Evolutionary conservation across 2,329 filamentous ascomycete species (phyloP).

Genomic region (Rutstroemia sp.): DNA sequence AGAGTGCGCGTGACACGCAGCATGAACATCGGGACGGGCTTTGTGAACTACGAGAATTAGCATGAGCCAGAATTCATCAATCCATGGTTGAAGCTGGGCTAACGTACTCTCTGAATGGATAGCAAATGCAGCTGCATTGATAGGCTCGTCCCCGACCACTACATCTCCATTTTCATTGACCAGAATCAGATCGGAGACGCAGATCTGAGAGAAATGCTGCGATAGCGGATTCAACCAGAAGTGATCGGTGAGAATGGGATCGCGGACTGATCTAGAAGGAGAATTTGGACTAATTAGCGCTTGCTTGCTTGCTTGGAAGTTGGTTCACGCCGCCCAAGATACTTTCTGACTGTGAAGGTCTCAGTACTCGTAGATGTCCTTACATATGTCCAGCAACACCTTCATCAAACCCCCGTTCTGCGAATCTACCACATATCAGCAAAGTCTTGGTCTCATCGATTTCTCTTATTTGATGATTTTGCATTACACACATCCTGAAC

Average conservation of each 20-base stretch:
- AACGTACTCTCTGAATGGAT: slow-evolving; percentile 36
- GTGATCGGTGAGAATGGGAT: slow-evolving; percentile 33
- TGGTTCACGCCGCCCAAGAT: too few species aligned
- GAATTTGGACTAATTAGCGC: too few species aligned
- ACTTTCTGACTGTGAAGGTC: too few species aligned
- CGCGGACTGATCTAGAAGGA: slow-evolving; percentile 33
- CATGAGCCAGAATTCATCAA: background rate
- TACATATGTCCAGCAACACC: too few species aligned
- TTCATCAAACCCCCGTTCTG: too few species aligned
- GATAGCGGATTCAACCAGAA: slow-evolving; percentile 56
- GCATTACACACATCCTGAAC: too few species aligned
- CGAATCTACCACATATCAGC: too few species aligned
- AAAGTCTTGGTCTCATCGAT: too few species aligned
- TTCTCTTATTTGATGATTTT: too few species aligned
- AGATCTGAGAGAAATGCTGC: slow-evolving; percentile 54
- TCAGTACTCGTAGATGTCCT: too few species aligned
- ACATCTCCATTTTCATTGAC: slow-evolving; percentile 45
- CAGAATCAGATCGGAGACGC: slow-evolving; percentile 48
- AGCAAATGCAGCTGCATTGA: slow-evolving; percentile 40
- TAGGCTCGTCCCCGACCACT: slow-evolving; percentile 22
- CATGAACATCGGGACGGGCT: slow-evolving; percentile 51
- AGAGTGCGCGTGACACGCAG: slow-evolving; percentile 33
- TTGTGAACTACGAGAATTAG: slow-evolving; percentile 35
- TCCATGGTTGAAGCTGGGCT: background rate
- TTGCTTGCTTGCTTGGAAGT: too few species aligned